These are phyloP conservation scores for Parmelia sp. DNA, from an alignment of 495 filamentous ascomycete species.

Conservation along the genomic window DNA sequence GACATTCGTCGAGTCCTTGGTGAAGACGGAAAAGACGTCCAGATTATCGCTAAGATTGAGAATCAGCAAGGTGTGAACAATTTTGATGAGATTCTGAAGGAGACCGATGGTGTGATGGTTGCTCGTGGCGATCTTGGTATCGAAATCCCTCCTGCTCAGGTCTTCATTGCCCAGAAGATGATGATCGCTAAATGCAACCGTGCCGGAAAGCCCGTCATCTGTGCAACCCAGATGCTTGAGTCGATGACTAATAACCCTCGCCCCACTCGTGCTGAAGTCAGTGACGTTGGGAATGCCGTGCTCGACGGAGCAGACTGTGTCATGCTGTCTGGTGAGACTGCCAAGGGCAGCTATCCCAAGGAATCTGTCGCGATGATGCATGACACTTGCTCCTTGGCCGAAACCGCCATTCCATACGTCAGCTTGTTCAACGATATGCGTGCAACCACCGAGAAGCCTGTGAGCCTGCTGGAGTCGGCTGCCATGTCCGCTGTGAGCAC, in stretches of 20 bases:
- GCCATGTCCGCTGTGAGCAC: slow-evolving; percentile 95
- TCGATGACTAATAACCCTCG: slow-evolving; percentile 99
- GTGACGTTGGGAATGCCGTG: slow-evolving; percentile 96
- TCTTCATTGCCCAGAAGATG: slow-evolving; percentile 99
- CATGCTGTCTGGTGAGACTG: slow-evolving; percentile 98
- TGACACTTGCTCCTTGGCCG: slow-evolving; percentile 90
- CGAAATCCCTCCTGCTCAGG: slow-evolving; percentile 95
- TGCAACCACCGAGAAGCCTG: slow-evolving; percentile 70
- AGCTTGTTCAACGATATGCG: slow-evolving; percentile 94
- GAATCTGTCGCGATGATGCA: slow-evolving; percentile 97
- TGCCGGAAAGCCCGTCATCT: slow-evolving; percentile 96
- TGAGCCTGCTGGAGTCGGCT: slow-evolving; percentile 80
- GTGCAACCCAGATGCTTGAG: slow-evolving; percentile 89
- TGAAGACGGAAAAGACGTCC: slow-evolving; percentile 88
- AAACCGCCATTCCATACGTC: slow-evolving; percentile 94
- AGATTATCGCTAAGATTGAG: slow-evolving; percentile 99
- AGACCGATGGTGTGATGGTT: slow-evolving; percentile 99
- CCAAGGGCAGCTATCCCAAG: slow-evolving; percentile 89
- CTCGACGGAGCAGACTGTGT: slow-evolving; percentile 98
- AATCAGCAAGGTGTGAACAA: slow-evolving; percentile 99
- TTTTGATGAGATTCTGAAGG: slow-evolving; percentile 92
- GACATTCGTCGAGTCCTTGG: slow-evolving; percentile 88
- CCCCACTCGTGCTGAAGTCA: slow-evolving; percentile 94
- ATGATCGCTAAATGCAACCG: slow-evolving; percentile 99
- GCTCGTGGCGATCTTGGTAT: slow-evolving; percentile 98